Evolutionary conservation across 768 basidiomycete species (phyloP), one percentile per base, ranked within the genome.

Genomic region (Termitomyces sp.): DNA sequence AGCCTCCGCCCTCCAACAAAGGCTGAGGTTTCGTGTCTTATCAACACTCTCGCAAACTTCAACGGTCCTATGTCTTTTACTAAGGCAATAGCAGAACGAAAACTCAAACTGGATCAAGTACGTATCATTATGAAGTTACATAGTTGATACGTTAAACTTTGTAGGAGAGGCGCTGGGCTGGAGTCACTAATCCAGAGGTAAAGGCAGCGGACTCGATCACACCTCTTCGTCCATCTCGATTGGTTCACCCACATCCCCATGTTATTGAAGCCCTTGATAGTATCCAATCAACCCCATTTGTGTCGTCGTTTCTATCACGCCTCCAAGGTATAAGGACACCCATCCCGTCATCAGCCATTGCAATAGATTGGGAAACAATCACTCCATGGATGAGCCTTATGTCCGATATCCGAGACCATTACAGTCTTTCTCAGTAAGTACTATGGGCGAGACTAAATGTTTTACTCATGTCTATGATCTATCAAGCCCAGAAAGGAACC

Each of bases 381-480:
- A 69, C 88, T 3, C 82, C 87, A 0, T 92, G 90, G 90, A 84
- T 85, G 77, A 69, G 76, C 37, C 77, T 93, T 43, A 87, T 91
- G 86, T 65, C 68, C 32, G 89, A 92, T 59, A 76, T 93, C 41
- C 74, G 78, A 48, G 80, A 79, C 2, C 90, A 93, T 70, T 79
- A 84, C 62, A 61, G 65, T 2, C 68, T 87, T 22, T 70, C 79
- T 34, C 82, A 86, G 90, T 90, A 60, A 56, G 83, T 67, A 51
- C 45, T 50, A 30, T 26, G 41, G 41, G 43, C 24, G 43, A 28
- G 19, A 47, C 45, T 21, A 44, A 41, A 12, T 50, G 50, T 55
- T 47, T 34, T 24, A 53, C 15, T 48, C 26, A 30, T 62, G 35
- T 48, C n/a, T 17, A 50, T 41, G 12, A 30, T 40, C 41, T 47